These are phyloP conservation scores for Phialocephala subalpina DNA, from an alignment of 2,329 filamentous ascomycete species.

Conservation along the genomic window DNA sequence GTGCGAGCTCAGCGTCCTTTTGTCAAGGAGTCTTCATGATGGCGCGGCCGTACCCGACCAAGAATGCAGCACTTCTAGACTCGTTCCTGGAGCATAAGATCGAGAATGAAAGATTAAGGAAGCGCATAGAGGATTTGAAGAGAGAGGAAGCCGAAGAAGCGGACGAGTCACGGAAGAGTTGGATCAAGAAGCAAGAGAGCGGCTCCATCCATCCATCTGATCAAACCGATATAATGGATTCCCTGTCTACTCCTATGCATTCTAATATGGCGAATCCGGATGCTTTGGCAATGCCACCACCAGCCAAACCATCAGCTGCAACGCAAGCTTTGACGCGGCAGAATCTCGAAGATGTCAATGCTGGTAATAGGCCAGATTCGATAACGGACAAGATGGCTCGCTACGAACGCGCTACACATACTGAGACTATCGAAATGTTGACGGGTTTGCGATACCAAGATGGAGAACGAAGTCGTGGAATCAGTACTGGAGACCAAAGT, in stretches of 20 bases:
- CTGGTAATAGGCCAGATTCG: conserved; percentile 73
- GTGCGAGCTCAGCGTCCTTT: conserved; percentile 70
- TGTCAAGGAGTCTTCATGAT: conserved; percentile 95
- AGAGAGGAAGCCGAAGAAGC: conserved; percentile 85
- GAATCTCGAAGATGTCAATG: conserved; percentile 77
- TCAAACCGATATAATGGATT: conserved; percentile 48
- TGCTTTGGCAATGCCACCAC: conserved; percentile 69
- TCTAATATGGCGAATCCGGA: conserved; percentile 44
- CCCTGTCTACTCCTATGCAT: conserved; percentile 36
- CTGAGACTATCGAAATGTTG: conserved; percentile 91
- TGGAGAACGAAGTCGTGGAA: conserved; percentile 86
- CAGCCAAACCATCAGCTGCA: conserved; percentile 66
- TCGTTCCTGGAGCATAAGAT: conserved; percentile 97
- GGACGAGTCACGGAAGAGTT: conserved; percentile 69
- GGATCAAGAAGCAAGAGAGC: conserved; percentile 64
- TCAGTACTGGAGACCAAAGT: conserved; percentile 85
- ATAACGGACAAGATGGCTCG: conserved; percentile 86
- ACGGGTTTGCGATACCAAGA: conserved; percentile 89
- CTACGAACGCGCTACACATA: conserved; percentile 78
- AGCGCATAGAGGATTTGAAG: conserved; percentile 85
- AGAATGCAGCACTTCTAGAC: conserved; percentile 84
- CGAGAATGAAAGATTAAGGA: conserved; percentile 87
- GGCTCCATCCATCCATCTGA: conserved; percentile 58
- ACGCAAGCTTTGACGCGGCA: conserved; percentile 79
- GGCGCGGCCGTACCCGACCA: conserved; percentile 88